phyloP scores from a whole-genome alignment of 2,329 filamentous ascomycete genomes.

The Madurella fahalii region DNA sequence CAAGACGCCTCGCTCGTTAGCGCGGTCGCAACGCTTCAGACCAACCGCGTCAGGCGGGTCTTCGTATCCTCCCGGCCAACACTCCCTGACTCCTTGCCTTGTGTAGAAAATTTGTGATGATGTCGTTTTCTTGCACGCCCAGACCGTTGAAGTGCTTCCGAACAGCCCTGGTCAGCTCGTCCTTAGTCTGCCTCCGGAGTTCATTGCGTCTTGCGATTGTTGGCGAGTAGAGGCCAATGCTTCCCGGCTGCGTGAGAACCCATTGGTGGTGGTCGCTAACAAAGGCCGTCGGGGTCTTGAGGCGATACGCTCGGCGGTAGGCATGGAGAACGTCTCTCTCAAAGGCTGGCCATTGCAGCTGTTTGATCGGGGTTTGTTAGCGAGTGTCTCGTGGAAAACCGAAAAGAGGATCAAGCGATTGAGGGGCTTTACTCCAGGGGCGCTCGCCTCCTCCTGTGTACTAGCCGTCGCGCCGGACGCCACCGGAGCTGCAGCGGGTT shows the following conservation, averaged over 20 bases:
- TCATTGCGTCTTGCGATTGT: conserved; percentile 67
- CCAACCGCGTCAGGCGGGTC: neutral
- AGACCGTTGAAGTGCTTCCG: conserved; percentile 81
- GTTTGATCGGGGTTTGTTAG: neutral
- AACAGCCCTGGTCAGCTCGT: conserved; percentile 66
- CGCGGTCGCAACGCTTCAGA: too few species aligned
- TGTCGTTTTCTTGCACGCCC: conserved; percentile 75
- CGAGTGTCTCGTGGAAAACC: conserved; percentile 16
- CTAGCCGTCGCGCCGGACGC: conserved; percentile 28
- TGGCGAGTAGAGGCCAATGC: conserved; percentile 68
- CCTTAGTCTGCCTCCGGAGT: conserved; percentile 64
- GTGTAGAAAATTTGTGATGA: conserved; percentile 75
- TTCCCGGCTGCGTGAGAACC: conserved; percentile 56
- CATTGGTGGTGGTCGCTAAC: conserved; percentile 58
- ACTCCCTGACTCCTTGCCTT: conserved; percentile 58
- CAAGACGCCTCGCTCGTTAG: too few species aligned
- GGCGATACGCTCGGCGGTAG: conserved; percentile 70
- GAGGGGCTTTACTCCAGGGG: conserved; percentile 21
- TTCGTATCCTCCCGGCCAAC: conserved; percentile 33
- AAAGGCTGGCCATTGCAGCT: conserved; percentile 66
- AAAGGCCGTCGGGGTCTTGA: conserved; percentile 69
- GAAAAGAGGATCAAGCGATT: neutral
- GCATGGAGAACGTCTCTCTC: conserved; percentile 65
- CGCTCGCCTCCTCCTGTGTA: conserved; percentile 16
- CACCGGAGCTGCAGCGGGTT: conserved; percentile 25